Percentiles rank a stretch among this genome's conserved stretches.
Evolutionary conservation across 495 filamentous ascomycete species (phyloP).

Genomic region (Xylaria palmicola): DNA sequence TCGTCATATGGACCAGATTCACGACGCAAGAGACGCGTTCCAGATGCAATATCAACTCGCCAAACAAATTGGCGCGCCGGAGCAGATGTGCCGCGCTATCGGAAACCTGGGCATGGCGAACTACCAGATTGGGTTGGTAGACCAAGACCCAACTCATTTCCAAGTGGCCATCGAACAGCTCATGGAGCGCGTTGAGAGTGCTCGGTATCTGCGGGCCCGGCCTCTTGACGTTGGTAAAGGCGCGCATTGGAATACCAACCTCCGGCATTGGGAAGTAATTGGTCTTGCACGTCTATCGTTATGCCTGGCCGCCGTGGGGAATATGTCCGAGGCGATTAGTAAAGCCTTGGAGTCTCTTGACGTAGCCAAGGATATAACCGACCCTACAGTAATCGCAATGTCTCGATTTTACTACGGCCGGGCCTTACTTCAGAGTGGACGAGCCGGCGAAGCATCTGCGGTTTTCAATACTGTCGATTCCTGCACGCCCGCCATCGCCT

Average conservation of each 20-base stretch:
- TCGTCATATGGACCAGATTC: slow-evolving; percentile 24
- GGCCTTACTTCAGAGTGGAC: neutral
- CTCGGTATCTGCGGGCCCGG: neutral
- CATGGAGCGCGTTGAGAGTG: slow-evolving; percentile 11
- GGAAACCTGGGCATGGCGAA: slow-evolving; percentile 37
- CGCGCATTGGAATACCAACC: neutral
- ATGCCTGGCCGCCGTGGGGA: neutral
- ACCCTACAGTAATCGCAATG: slow-evolving; percentile 5
- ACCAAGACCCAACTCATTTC: neutral
- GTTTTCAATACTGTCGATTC: slow-evolving; percentile 19
- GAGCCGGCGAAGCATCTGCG: slow-evolving; percentile 14
- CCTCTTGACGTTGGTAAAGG: neutral
- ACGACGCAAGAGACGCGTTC: slow-evolving; percentile 9
- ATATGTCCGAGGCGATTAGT: neutral
- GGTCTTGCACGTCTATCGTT: slow-evolving; percentile 22
- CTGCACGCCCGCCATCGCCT: slow-evolving; percentile 31
- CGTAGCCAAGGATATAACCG: neutral
- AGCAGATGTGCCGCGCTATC: slow-evolving; percentile 30
- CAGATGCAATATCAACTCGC: slow-evolving; percentile 28
- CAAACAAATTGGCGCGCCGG: slow-evolving; percentile 15
- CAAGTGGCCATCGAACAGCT: slow-evolving; percentile 11
- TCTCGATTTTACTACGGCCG: slow-evolving; percentile 7
- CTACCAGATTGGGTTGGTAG: slow-evolving; percentile 26
- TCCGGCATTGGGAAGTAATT: slow-evolving; percentile 16
- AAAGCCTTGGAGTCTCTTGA: neutral